Percentiles rank a stretch among this genome's conserved stretches.
These are phyloP conservation scores for Exutisphaerella laricina DNA, from an alignment of 2,329 filamentous ascomycete genomes.

Conservation along the genomic window DNA sequence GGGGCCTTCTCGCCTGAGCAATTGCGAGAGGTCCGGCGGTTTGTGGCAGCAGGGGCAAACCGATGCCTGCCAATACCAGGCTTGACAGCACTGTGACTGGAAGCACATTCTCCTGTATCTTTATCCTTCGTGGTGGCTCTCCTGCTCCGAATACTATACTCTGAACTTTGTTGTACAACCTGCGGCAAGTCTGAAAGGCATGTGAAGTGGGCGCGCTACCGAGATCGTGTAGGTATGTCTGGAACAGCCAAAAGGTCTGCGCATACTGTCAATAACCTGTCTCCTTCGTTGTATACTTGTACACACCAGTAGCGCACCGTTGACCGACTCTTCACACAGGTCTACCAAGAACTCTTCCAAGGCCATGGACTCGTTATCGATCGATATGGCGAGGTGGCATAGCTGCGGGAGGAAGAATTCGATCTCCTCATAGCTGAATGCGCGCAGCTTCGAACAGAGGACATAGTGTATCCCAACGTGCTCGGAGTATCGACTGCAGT, in stretches of 20 bases:
- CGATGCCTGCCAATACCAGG: constrained; percentile 71
- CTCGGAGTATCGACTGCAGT: constrained; percentile 71
- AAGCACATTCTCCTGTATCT: constrained; percentile 74
- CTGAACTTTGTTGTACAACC: constrained; percentile 84
- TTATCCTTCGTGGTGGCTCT: constrained; percentile 63
- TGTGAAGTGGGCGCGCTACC: constrained; percentile 67
- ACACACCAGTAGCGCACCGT: constrained; percentile 72
- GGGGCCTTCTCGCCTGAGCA: constrained; percentile 72
- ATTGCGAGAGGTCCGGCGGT: constrained; percentile 77
- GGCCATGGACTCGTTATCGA: constrained; percentile 88
- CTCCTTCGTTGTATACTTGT: background rate
- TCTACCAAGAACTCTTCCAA: constrained; percentile 83
- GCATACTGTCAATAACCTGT: background rate
- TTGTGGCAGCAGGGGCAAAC: constrained; percentile 66
- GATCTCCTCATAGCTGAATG: constrained; percentile 85
- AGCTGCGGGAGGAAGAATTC: constrained; percentile 84
- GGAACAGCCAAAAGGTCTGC: constrained; percentile 85
- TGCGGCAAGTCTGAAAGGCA: constrained; percentile 73
- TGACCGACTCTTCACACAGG: constrained; percentile 81
- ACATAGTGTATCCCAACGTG: constrained; percentile 88
- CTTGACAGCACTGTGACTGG: constrained; percentile 77
- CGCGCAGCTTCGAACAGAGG: constrained; percentile 79
- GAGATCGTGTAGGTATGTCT: constrained; percentile 80
- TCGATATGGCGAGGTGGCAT: constrained; percentile 80
- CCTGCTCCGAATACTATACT: constrained; percentile 77